These are phyloP conservation scores for Davidsoniella neocaledoniae DNA, from an alignment of 2,329 filamentous ascomycete species.

Conservation along the genomic window DNA sequence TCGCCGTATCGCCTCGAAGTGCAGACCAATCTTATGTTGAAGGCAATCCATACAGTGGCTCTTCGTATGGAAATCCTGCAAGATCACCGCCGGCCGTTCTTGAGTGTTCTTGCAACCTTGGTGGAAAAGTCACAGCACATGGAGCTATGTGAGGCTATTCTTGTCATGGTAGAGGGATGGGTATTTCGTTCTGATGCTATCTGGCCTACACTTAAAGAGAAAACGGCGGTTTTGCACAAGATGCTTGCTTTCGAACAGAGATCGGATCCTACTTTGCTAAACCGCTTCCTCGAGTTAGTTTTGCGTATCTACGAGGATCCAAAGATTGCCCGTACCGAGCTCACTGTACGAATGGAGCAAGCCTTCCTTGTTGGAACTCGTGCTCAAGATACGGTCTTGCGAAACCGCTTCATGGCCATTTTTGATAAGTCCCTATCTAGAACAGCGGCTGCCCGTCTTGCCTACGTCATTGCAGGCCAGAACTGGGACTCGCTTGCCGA, in stretches of 20 bases:
- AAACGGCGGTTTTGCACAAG: slow-evolving; percentile 96
- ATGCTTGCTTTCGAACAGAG: slow-evolving; percentile 93
- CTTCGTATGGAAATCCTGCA: slow-evolving; percentile 83
- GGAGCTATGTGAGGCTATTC: slow-evolving; percentile 74
- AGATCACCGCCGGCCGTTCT: slow-evolving; percentile 79
- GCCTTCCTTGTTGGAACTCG: slow-evolving; percentile 92
- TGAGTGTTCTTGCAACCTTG: slow-evolving; percentile 84
- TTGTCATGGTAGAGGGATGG: slow-evolving; percentile 90
- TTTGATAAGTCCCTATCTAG: slow-evolving; percentile 93
- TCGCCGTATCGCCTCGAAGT: slow-evolving; percentile 67
- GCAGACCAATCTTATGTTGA: slow-evolving; percentile 83
- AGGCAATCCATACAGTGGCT: slow-evolving; percentile 84
- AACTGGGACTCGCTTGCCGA: slow-evolving; percentile 95
- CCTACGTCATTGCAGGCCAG: slow-evolving; percentile 77
- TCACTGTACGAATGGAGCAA: slow-evolving; percentile 94
- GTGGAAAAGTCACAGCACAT: slow-evolving; percentile 89
- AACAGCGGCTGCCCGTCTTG: slow-evolving; percentile 72
- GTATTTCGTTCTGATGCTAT: slow-evolving; percentile 90
- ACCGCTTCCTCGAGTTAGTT: slow-evolving; percentile 86
- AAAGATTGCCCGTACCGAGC: slow-evolving; percentile 83
- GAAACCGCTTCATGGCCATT: slow-evolving; percentile 89
- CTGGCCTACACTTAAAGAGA: slow-evolving; percentile 95
- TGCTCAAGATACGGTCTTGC: slow-evolving; percentile 89
- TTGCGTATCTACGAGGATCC: slow-evolving; percentile 97
- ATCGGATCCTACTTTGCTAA: slow-evolving; percentile 66